Conservation (phyloP, 768 basidiomycete genomes). For the Scleroderma bovista region DNA sequence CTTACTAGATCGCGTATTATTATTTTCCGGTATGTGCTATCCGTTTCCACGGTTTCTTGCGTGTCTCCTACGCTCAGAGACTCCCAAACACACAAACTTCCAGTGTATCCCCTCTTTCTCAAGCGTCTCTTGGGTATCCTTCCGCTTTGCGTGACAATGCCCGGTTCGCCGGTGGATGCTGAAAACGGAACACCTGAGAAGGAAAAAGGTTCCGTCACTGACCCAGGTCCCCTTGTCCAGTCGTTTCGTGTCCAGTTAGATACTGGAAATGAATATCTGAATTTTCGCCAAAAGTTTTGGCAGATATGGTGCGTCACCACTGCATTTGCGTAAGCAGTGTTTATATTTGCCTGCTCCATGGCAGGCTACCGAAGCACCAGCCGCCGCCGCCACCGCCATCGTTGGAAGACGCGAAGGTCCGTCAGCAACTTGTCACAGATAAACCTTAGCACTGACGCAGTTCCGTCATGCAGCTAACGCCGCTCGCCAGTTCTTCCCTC, state of each 20-base stretch:
- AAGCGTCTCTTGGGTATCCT: neutral
- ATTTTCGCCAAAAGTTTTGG: constrained; percentile 46
- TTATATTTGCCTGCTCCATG: neutral
- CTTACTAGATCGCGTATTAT: too few relatives aligned
- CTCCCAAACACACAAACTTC: too few relatives aligned
- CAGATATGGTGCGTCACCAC: constrained; percentile 42
- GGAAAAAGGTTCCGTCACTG: neutral
- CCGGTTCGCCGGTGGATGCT: neutral
- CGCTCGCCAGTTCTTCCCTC: constrained; percentile 51
- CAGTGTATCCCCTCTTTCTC: too few relatives aligned
- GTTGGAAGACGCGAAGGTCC: constrained; percentile 50
- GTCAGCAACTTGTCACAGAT: neutral
- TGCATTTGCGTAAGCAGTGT: neutral
- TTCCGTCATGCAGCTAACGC: constrained; percentile 38
- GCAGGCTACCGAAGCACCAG: constrained; percentile 53
- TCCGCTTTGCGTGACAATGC: neutral
- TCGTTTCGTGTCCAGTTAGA: constrained; percentile 32
- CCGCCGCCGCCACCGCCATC: constrained; percentile 52
- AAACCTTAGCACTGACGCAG: neutral
- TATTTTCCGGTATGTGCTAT: too few relatives aligned
- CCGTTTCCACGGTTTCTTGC: too few relatives aligned
- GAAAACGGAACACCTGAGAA: neutral
- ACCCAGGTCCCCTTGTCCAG: neutral
- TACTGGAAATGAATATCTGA: constrained; percentile 33
- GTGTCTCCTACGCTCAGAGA: too few relatives aligned